Evolutionary conservation across 768 basidiomycete species (phyloP).

Genomic region (Dioszegia aurantiaca): DNA sequence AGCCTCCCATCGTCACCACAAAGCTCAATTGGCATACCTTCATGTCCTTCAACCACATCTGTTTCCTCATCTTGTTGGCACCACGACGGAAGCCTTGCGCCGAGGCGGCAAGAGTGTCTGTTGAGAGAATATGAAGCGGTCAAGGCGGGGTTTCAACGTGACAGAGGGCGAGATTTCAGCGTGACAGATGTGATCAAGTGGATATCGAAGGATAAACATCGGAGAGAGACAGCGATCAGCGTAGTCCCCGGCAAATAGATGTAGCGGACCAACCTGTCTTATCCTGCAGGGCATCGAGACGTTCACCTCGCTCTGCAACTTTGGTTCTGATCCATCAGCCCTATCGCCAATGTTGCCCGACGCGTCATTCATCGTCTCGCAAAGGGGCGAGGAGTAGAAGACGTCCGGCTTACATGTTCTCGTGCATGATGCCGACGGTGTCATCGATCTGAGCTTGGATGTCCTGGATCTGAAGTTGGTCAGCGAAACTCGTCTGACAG

Average conservation of each 20-base stretch:
- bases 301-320: conserved; percentile 82
- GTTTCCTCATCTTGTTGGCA: conserved; percentile 96
- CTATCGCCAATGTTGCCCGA: too few species aligned
- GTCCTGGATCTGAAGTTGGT: conserved; percentile 78
- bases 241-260: background rate
- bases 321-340: conserved; percentile 14
- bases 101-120: conserved; percentile 93
- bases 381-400: background rate
- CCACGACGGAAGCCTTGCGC: conserved; percentile 99
- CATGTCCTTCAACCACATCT: conserved; percentile 55
- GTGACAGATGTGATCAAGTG: background rate
- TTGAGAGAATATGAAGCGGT: too few species aligned
- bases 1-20: too few species aligned
- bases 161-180: too few species aligned
- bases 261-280: conserved; percentile 77
- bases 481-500: too few species aligned
- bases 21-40: too few species aligned
- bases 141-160: too few species aligned
- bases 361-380: background rate
- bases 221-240: too few species aligned
- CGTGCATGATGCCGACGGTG: conserved; percentile 95
- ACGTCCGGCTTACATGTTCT: conserved; percentile 65
- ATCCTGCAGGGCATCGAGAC: conserved; percentile 89
- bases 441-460: conserved; percentile 93
- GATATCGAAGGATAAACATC: background rate